A percentile compares a stretch with the other conserved stretches of the same genome.
Evolutionary conservation across 2,329 filamentous ascomycete genomes (phyloP).

Genomic region (Diaporthe australafricana): DNA sequence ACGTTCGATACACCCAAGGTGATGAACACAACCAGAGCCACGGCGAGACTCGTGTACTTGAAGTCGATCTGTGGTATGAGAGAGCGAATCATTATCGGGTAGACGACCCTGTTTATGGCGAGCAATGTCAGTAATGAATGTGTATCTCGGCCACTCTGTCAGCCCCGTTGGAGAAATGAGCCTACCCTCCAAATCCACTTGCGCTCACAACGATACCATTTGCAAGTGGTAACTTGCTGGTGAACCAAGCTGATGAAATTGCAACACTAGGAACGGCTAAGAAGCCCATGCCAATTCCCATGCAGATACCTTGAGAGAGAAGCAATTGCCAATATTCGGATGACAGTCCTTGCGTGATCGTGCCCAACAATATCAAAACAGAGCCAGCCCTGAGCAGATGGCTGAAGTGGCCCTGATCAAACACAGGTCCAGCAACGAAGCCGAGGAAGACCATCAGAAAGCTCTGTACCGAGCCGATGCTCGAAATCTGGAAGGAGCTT

Average conservation of each 20-base stretch:
- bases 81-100: slow-evolving; percentile 35
- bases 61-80: slow-evolving; percentile 34
- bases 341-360: slow-evolving; percentile 58
- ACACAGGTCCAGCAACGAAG: slow-evolving; percentile 53
- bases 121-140: background rate
- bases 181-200: slow-evolving; percentile 35
- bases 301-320: slow-evolving; percentile 34
- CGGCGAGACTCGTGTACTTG: slow-evolving; percentile 28
- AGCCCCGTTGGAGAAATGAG: background rate
- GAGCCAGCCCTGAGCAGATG: slow-evolving; percentile 50
- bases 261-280: slow-evolving; percentile 51
- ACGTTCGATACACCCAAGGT: slow-evolving; percentile 34
- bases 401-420: slow-evolving; percentile 56
- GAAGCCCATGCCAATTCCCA: slow-evolving; percentile 43
- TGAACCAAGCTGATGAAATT: slow-evolving; percentile 55
- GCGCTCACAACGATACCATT: slow-evolving; percentile 46
- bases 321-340: slow-evolving; percentile 55
- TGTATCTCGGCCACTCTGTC: background rate
- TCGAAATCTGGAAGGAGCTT: slow-evolving; percentile 55
- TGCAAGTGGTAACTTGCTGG: slow-evolving; percentile 45
- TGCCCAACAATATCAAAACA: slow-evolving; percentile 51
- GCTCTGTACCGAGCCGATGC: slow-evolving; percentile 57
- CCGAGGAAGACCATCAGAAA: slow-evolving; percentile 55
- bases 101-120: slow-evolving; percentile 23
- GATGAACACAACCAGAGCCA: slow-evolving; percentile 32